Percentiles rank a stretch among this genome's conserved stretches.
phyloP scores from a whole-genome alignment of 169 alveolate species.

The Babesia caballi region DNA sequence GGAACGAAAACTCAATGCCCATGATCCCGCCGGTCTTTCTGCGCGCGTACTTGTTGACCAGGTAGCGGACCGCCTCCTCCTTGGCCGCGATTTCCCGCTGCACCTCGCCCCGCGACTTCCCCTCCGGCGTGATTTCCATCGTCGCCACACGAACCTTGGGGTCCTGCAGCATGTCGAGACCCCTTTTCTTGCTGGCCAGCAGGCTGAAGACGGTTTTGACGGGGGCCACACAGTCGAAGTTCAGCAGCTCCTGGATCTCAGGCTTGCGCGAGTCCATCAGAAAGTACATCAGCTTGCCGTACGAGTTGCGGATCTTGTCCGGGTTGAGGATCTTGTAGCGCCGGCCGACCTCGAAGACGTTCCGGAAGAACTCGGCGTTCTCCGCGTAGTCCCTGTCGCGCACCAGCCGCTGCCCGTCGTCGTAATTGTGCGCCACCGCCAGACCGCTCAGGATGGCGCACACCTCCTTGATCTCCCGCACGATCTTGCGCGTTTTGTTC shows the following conservation, averaged over 20 bases:
- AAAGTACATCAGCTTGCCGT: constrained; percentile 86
- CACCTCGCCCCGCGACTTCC: constrained; percentile 67
- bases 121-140: constrained; percentile 73
- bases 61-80: constrained; percentile 74
- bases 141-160: constrained; percentile 83
- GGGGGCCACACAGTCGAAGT: constrained; percentile 80
- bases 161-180: constrained; percentile 80
- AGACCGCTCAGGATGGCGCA: constrained; percentile 88
- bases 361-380: constrained; percentile 79
- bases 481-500: constrained; percentile 74
- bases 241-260: constrained; percentile 79
- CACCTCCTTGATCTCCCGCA: constrained; percentile 80
- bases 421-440: constrained; percentile 87
- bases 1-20: constrained; percentile 64
- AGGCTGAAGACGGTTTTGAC: constrained; percentile 83
- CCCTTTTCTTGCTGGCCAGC: constrained; percentile 75
- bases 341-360: constrained; percentile 87
- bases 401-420: constrained; percentile 84
- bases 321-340: constrained; percentile 89
- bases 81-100: constrained; percentile 75
- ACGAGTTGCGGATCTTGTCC: constrained; percentile 85
- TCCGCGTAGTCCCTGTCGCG: constrained; percentile 79
- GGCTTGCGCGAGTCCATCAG: constrained; percentile 87
- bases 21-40: constrained; percentile 32
- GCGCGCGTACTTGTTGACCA: constrained; percentile 62